A percentile compares a stretch with the other conserved stretches of the same genome.
These are phyloP conservation scores for Xerocomus brunneocitrinus DNA, from an alignment of 768 basidiomycete species.

Conservation along the genomic window DNA sequence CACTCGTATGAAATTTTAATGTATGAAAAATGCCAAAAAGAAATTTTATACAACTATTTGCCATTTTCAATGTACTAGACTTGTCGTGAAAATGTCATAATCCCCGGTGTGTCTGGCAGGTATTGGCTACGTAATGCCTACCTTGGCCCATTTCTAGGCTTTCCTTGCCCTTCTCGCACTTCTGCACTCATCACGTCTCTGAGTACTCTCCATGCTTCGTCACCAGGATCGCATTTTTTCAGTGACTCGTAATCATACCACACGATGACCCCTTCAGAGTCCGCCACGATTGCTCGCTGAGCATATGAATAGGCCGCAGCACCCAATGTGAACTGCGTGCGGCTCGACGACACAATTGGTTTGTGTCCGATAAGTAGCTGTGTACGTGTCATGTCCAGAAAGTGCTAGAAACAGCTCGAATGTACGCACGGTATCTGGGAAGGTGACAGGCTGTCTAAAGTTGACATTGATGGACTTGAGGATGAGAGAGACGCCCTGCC, in stretches of 20 bases:
- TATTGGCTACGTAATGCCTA: neutral
- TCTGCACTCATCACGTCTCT: slow-evolving; percentile 19
- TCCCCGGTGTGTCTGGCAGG: too few species aligned
- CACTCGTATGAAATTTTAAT: too few species aligned
- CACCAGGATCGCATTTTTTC: slow-evolving; percentile 59
- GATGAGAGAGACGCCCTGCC: slow-evolving; percentile 65
- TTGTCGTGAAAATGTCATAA: too few species aligned
- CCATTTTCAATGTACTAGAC: too few species aligned
- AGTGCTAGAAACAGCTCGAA: neutral
- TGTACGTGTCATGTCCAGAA: neutral
- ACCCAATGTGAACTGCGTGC: slow-evolving; percentile 45
- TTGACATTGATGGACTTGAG: slow-evolving; percentile 66
- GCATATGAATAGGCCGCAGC: slow-evolving; percentile 60
- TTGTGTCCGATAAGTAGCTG: slow-evolving; percentile 66
- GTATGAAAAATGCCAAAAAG: too few species aligned
- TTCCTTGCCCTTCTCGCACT: slow-evolving; percentile 14
- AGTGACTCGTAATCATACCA: slow-evolving; percentile 77
- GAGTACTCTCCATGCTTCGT: slow-evolving; percentile 37
- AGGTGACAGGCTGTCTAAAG: slow-evolving; percentile 68
- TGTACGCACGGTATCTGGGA: slow-evolving; percentile 63
- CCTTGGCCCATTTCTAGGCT: neutral
- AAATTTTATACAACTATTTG: too few species aligned
- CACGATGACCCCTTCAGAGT: slow-evolving; percentile 59
- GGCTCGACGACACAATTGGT: slow-evolving; percentile 36
- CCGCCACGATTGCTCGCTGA: slow-evolving; percentile 60